A percentile compares a stretch with the other conserved stretches of the same genome.
phyloP scores from a whole-genome alignment of 2,329 filamentous ascomycete genomes.

The Lachnellula occidentalis region DNA sequence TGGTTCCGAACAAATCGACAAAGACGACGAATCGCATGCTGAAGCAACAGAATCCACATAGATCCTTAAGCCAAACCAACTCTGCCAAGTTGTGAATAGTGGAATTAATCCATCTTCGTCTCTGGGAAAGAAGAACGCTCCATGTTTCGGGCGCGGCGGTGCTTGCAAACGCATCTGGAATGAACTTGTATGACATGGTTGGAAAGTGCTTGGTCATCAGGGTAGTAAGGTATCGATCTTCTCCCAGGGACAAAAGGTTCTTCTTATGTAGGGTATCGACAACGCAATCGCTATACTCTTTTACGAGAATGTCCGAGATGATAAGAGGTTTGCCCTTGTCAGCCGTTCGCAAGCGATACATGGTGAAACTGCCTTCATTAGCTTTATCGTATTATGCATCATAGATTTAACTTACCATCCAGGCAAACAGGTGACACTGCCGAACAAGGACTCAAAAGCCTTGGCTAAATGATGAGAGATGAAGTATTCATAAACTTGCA shows the following conservation, averaged over 20 bases:
- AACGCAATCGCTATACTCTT: constrained; percentile 81
- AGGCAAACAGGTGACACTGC: constrained; percentile 95
- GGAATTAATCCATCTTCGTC: constrained; percentile 99
- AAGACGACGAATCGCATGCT: constrained; percentile 97
- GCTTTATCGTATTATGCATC: constrained; percentile 15
- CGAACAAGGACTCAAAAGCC: constrained; percentile 95
- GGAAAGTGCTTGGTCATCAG: constrained; percentile 99
- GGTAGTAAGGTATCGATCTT: constrained; percentile 95
- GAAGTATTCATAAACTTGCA: constrained; percentile 99
- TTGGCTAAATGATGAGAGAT: constrained; percentile 97
- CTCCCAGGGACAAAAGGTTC: constrained; percentile 87
- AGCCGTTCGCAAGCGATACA: constrained; percentile 92
- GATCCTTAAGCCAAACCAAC: constrained; percentile 81
- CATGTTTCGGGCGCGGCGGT: constrained; percentile 93
- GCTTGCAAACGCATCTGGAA: constrained; percentile 85
- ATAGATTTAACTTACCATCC: constrained; percentile 68
- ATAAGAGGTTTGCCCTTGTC: constrained; percentile 94
- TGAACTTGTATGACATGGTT: constrained; percentile 91
- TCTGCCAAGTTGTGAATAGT: constrained; percentile 96
- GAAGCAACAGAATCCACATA: constrained; percentile 99
- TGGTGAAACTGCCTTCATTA: constrained; percentile 74
- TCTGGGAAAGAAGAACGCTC: constrained; percentile 91
- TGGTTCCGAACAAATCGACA: constrained; percentile 85
- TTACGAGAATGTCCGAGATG: constrained; percentile 81
- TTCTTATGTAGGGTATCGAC: constrained; percentile 94